Evolutionary conservation across 306 rosid genomes (phyloP), one percentile per base, ranked within the genome.

Genomic region (Sicyos edulis): DNA sequence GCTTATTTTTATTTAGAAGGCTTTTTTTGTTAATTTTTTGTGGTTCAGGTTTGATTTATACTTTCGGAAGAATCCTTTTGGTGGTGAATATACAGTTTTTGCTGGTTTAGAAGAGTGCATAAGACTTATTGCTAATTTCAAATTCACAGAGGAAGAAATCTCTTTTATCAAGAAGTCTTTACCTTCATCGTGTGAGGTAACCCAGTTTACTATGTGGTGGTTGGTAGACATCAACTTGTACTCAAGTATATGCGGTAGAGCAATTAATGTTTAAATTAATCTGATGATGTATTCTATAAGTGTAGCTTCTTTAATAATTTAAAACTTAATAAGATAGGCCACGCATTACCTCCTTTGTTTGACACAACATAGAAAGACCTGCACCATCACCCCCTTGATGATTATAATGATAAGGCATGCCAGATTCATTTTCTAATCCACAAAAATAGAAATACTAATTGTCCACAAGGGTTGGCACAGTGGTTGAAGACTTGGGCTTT

Each of bases 81-180:
- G 99, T 54, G 99, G 99, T 58, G 99, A 95, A 83, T 95, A 85
- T 83, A 95, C 99, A 6, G 77, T 95, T 54, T 95, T 91, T 19
- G 96, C 99, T 73, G 99, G 99, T 61, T 85, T 95, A 80, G 99
- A 95, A 40, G 99, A 95, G 77, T 91, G 97, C 85, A 86, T 86
- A 80, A 86, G 84, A 86, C 82, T 95, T 71, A 91, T 95, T 71
- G 96, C 96, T 49, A 91, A 88, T 86, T 95, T 95, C 87, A 91
- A 74, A 75, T 80, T 95, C 69, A 76, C 81, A 6, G 97, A 89
- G 60, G 96, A 89, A 20, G 99, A 91, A 78, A 95, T 91, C 21
- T 60, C 77, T 72, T 95, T 95, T 71, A 52, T 95, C 71, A 86
- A 80, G 78, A 56, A 91, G 65, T 70, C 86, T 64, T 84, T 95